Percentiles rank a stretch among this genome's conserved stretches.
phyloP scores from a whole-genome alignment of 108 stramenopile species.

The Ochromonas danica region DNA sequence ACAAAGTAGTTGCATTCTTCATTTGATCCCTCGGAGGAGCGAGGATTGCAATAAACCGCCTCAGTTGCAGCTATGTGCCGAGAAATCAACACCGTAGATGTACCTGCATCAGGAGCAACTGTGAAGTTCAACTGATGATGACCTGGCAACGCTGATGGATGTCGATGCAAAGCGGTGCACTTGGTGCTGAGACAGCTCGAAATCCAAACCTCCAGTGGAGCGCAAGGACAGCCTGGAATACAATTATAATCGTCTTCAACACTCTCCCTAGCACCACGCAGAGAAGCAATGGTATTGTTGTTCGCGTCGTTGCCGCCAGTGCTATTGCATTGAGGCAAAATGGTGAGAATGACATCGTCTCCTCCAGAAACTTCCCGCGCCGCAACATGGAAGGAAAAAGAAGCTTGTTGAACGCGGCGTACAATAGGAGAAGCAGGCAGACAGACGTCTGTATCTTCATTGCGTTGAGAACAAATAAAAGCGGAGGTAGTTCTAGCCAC shows the following conservation, averaged over 20 bases:
- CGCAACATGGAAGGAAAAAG: conserved; percentile 22
- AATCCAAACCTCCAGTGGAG: not conserved
- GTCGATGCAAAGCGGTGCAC: not conserved
- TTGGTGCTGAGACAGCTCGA: conserved; percentile 1
- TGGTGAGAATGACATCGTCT: conserved; percentile 22
- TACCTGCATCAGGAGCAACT: not conserved
- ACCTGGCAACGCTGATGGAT: conserved; percentile 1
- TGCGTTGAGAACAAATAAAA: conserved; percentile 22
- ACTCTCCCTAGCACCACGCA: too few species aligned
- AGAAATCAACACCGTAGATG: not conserved
- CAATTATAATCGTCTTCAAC: too few species aligned
- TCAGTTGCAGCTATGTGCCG: not conserved
- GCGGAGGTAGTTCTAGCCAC: not conserved
- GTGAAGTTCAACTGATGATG: not conserved
- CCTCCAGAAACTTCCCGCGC: not conserved
- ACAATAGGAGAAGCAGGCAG: not conserved
- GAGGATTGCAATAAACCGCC: not conserved
- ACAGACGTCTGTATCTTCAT: not conserved
- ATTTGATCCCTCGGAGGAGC: not conserved
- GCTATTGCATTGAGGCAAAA: conserved; percentile 16
- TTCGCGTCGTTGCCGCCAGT: not conserved
- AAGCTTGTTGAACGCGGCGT: not conserved
- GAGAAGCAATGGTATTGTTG: not conserved
- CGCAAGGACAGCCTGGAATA: conserved; percentile 17
- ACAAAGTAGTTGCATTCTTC: conserved; percentile 21